Base-by-base conservation (phyloP, 2,329 filamentous ascomycete genomes). In the Proliferodiscus dingleyae region DNA sequence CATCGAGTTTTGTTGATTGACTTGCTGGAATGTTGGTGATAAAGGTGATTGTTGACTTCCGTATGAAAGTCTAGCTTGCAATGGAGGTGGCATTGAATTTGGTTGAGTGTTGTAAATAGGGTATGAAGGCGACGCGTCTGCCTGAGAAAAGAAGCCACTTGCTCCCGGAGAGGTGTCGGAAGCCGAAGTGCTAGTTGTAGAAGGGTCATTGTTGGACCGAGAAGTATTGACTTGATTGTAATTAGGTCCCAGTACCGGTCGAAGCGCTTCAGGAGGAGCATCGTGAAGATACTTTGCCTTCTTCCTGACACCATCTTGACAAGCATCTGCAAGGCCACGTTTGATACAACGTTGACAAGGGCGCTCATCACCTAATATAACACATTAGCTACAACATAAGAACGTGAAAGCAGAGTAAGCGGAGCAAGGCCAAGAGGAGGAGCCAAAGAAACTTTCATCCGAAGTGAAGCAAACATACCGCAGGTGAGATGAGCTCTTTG, bases 281-380 rank as follows among this genome's bases (percentile, higher is more conserved):
- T 97, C 93, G 63, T 97, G 90, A 46, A 98, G 85, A 66, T 98
- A 98, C 67, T 98, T 98, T 42, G 93, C 93, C 75, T 97, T 98
- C 69, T 98, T 98, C 53, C 93, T 85, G 41, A 97, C 89, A 43
- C 93, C 93, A 64, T 98, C 93, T 66, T 95, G 89, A 63, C 93
- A 98, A 50, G 81, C 81, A 64, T 95, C 89, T 60, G 89, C 87
- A 18, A 97, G 78, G 37, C 89, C 88, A 59, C 93, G 85, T 68
- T 96, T 96, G 58, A 97, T 89, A 66, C 93, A 98, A 61, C 93
- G 78, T 62, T 89, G 81, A 65, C 93, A 98, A 43, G 93, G 93
- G 58, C 93, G 80, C 67, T 98, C 91, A 65, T 98, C 93, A 61
- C 91, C 93, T 97, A 62, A 41, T 51, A n/a, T n/a, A 36, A 43